These are phyloP conservation scores for Chalaropsis ovoidea DNA, from an alignment of 2,329 filamentous ascomycete genomes.

Conservation along the genomic window DNA sequence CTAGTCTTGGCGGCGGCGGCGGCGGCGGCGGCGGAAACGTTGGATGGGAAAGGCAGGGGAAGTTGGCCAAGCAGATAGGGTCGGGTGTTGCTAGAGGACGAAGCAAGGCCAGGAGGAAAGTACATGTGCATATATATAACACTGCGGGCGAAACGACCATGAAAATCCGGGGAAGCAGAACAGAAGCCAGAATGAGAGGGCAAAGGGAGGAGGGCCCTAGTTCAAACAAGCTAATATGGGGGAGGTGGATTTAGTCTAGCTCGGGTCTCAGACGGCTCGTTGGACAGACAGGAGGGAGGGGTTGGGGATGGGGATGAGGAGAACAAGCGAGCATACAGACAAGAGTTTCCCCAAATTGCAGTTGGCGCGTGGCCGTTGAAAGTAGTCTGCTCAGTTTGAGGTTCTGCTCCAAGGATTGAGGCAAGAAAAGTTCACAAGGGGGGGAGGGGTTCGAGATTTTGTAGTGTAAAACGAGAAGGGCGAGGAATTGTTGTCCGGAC, in stretches of 20 bases:
- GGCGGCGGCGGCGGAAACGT: neutral
- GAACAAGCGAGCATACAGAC: neutral
- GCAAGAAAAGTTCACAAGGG: neutral
- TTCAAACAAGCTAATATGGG: conserved; percentile 4
- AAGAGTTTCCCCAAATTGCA: neutral
- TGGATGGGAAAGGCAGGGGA: neutral
- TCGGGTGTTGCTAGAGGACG: neutral
- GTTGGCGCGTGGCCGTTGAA: neutral
- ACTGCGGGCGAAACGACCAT: neutral
- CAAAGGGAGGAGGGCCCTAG: conserved; percentile 7
- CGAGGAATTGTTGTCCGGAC: no score
- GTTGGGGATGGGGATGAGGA: neutral
- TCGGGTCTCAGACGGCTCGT: neutral
- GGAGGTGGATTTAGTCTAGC: neutral
- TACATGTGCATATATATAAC: neutral
- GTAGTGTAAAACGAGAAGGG: no score
- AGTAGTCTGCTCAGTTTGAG: conserved; percentile 6
- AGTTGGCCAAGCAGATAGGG: neutral
- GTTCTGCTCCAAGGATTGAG: conserved; percentile 19
- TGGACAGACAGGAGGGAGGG: neutral
- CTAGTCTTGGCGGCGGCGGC: neutral
- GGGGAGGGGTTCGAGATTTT: neutral
- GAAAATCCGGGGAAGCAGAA: conserved; percentile 19
- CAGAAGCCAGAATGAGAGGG: neutral
- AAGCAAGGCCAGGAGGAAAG: neutral